Percentiles rank a stretch among this genome's conserved stretches.
phyloP scores from a whole-genome alignment of 176 grass and related monocot species.

The Cenchrus americanus region DNA sequence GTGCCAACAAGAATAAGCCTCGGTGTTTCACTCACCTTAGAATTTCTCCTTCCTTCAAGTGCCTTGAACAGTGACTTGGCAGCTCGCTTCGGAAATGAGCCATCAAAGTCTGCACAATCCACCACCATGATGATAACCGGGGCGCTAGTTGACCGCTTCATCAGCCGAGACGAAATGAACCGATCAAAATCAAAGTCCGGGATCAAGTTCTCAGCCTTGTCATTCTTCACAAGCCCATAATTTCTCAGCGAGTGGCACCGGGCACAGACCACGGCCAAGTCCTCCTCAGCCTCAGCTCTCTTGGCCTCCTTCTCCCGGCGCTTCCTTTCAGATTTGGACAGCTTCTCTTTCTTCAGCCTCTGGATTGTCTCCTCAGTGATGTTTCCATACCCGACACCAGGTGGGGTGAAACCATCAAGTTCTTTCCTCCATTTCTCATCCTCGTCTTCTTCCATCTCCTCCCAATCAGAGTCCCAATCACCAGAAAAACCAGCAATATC shows the following conservation, averaged over 20 bases:
- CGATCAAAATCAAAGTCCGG: slow-evolving; percentile 92
- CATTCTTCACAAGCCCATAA: slow-evolving; percentile 89
- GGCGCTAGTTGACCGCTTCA: slow-evolving; percentile 62
- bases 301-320: slow-evolving; percentile 54
- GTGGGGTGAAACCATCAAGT: slow-evolving; percentile 69
- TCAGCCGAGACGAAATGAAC: slow-evolving; percentile 79
- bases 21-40: slow-evolving; percentile 64
- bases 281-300: slow-evolving; percentile 54
- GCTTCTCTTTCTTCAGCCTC: slow-evolving; percentile 78
- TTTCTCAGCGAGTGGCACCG: slow-evolving; percentile 90
- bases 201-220: slow-evolving; percentile 83
- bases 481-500: slow-evolving; percentile 38
- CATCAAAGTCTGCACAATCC: slow-evolving; percentile 90
- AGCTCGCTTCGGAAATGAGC: slow-evolving; percentile 81
- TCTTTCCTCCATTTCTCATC: slow-evolving; percentile 76
- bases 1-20: slow-evolving; percentile 85
- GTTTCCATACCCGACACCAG: slow-evolving; percentile 78
- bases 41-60: slow-evolving; percentile 60
- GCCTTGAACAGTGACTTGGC: slow-evolving; percentile 82
- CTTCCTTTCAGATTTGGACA: slow-evolving; percentile 88
- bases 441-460: slow-evolving; percentile 60
- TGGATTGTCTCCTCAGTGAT: slow-evolving; percentile 70
- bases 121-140: slow-evolving; percentile 84
- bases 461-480: slow-evolving; percentile 51
- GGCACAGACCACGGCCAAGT: slow-evolving; percentile 61